phyloP scores from a whole-genome alignment of 768 basidiomycete genomes.

The Mycena indigotica region DNA sequence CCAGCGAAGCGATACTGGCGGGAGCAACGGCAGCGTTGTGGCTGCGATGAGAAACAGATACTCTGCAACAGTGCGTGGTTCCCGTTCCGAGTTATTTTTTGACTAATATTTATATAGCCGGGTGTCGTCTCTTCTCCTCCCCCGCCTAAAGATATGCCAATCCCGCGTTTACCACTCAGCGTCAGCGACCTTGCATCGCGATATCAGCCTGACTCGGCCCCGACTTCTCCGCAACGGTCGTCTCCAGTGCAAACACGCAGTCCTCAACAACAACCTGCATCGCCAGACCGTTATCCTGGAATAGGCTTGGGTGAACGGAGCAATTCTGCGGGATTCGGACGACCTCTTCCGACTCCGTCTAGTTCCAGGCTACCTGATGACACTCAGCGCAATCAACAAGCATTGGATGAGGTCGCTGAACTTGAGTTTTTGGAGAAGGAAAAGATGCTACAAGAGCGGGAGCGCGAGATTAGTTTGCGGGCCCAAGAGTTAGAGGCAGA shows the following conservation, averaged over 20 bases:
- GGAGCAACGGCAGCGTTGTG: conserved; percentile 60
- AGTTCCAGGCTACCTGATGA: conserved; percentile 30
- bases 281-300: conserved; percentile 25
- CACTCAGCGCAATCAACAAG: conserved; percentile 35
- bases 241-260: conserved; percentile 36
- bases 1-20: conserved; percentile 56
- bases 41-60: conserved; percentile 72
- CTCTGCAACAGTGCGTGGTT: conserved; percentile 50
- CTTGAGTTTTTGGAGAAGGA: conserved; percentile 60
- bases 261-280: conserved; percentile 22
- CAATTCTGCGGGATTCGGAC: conserved; percentile 11
- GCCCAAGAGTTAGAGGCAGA: conserved; percentile 62
- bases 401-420: conserved; percentile 53
- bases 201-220: conserved; percentile 50
- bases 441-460: conserved; percentile 50
- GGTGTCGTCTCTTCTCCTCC: conserved; percentile 50
- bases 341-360: conserved; percentile 18
- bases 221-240: conserved; percentile 42
- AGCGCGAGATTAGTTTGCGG: conserved; percentile 55
- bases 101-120: conserved; percentile 36
- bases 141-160: conserved; percentile 52
- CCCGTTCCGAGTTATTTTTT: conserved; percentile 6
- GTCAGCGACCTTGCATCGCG: conserved; percentile 66
- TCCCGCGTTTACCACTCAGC: conserved; percentile 61
- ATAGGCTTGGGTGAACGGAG: conserved; percentile 20